Base-by-base conservation (phyloP, 2,329 filamentous ascomycete genomes). In the Tolypocladium endophyticum region DNA sequence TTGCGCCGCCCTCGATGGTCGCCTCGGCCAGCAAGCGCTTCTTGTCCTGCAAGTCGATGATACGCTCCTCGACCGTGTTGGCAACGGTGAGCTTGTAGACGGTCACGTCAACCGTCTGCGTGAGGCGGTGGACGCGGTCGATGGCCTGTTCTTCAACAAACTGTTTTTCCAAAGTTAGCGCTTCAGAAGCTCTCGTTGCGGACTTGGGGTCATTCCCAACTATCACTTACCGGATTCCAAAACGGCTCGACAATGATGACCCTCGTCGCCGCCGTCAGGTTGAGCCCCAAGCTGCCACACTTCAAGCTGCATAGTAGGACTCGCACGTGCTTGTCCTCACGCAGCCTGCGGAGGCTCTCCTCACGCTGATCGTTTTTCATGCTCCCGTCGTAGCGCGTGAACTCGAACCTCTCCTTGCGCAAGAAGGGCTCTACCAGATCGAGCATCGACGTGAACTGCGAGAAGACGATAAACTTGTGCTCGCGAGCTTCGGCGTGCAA, bases 131-230 rank as follows among this genome's bases (percentile, higher is more conserved):
- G 33, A 99, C 94, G 59, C 94, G 91, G 74, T 99, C 94, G 66
- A 99, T 99, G 56, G 94, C 94, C 79, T 99, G 94, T 73, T 99
- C 94, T 78, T 99, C 94, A 39, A 99, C 91, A 70, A 99, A 99
- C 83, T 90, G 66, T n/a, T 35, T 30, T 12, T 6, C 4, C 18
- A 59, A 52, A 38, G 63, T 64, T 58, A 65, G 60, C 4, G 59
- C 41, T 23, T 4, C 30, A 36, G 1, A 9, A 8, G 30, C 20
- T 36, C 12, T 16, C 30, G 16, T 20, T 14, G 50, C 50, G 23
- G n/a, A 1, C 7, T 14, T 3, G 16, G 20, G 50, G 30, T 25
- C 7, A 5, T 33, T 33, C n/a, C 28, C n/a, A n/a, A 23, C 11
- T 14, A 14, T 9, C 39, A 77, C 84, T 71, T 79, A 88, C 86